These are phyloP conservation scores for Nicotiana tomentosiformis DNA, from an alignment of 257 asterid genomes.

Conservation along the genomic window DNA sequence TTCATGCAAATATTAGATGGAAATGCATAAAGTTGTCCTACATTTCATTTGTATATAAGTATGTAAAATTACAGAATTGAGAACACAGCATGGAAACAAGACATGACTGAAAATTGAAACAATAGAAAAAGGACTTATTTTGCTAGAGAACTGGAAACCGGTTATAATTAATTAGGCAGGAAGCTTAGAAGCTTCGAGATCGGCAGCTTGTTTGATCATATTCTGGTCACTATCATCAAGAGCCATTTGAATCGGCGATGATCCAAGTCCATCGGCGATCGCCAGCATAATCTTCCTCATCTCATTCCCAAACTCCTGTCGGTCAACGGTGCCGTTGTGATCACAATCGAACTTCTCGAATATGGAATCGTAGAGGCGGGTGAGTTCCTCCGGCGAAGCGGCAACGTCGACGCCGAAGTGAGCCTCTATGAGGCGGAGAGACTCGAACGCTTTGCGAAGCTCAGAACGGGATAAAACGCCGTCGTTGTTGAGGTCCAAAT, in stretches of 20 bases:
- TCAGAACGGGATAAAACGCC: slow-evolving; percentile 83
- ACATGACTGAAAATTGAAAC: not conserved
- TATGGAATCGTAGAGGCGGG: slow-evolving; percentile 72
- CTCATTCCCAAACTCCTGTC: slow-evolving; percentile 56
- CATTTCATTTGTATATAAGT: not conserved
- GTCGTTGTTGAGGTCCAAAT: slow-evolving; percentile 68
- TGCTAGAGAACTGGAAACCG: not conserved
- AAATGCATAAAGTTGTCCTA: not conserved
- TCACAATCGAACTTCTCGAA: slow-evolving; percentile 62
- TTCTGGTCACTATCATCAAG: slow-evolving; percentile 62
- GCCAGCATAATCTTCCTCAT: slow-evolving; percentile 69
- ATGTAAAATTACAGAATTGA: not conserved
- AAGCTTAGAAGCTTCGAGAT: slow-evolving; percentile 58
- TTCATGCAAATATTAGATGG: not conserved
- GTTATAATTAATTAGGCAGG: not conserved
- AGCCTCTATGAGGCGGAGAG: slow-evolving; percentile 60
- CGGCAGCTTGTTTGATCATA: slow-evolving; percentile 77
- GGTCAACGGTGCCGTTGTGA: slow-evolving; percentile 54
- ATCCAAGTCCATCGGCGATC: slow-evolving; percentile 84
- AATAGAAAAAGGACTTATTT: not conserved
- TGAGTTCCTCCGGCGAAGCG: slow-evolving; percentile 70
- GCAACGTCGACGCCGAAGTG: slow-evolving; percentile 75
- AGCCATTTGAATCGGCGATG: slow-evolving; percentile 82
- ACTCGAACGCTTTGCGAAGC: slow-evolving; percentile 76
- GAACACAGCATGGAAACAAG: not conserved